Conservation (phyloP, 768 basidiomycete genomes). For the Psilocybe subaeruginosa region DNA sequence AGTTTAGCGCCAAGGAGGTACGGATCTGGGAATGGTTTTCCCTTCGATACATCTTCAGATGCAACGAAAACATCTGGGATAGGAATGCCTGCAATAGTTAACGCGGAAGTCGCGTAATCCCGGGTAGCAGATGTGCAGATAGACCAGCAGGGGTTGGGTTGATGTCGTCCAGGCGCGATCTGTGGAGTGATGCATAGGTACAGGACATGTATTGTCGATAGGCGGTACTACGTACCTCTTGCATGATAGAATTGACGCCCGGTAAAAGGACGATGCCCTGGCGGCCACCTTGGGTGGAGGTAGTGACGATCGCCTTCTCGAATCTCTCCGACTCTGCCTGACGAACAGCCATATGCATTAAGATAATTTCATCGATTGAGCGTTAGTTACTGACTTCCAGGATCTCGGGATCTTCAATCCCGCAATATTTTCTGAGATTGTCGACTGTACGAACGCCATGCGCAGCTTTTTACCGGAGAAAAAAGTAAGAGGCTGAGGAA, state of each 20-base stretch:
- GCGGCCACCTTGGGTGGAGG: conserved; percentile 54
- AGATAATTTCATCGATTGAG: conserved; percentile 4
- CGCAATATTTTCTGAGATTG: conserved; percentile 74
- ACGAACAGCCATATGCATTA: conserved; percentile 18
- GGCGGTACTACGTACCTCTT: conserved; percentile 42
- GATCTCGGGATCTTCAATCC: conserved; percentile 65
- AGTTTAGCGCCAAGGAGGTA: conserved; percentile 84
- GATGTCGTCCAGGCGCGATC: conserved; percentile 37
- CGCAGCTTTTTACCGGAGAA: conserved; percentile 46
- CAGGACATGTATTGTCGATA: background rate
- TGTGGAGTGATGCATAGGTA: conserved; percentile 21
- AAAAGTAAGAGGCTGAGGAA: conserved; percentile 5
- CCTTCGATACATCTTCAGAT: conserved; percentile 80
- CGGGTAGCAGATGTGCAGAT: conserved; percentile 88
- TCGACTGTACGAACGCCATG: conserved; percentile 88
- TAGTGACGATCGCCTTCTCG: conserved; percentile 76
- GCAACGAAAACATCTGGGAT: conserved; percentile 75
- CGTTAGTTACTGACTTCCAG: conserved; percentile 55
- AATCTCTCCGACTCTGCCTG: conserved; percentile 78
- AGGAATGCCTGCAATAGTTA: conserved; percentile 67
- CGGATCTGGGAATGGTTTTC: conserved; percentile 91
- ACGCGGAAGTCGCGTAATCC: conserved; percentile 72
- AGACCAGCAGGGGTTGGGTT: conserved; percentile 75
- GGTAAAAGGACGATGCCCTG: conserved; percentile 72
- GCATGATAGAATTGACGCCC: conserved; percentile 64